Evolutionary conservation across 441 rosid species (phyloP).

Genomic region (Populus hybrid): DNA sequence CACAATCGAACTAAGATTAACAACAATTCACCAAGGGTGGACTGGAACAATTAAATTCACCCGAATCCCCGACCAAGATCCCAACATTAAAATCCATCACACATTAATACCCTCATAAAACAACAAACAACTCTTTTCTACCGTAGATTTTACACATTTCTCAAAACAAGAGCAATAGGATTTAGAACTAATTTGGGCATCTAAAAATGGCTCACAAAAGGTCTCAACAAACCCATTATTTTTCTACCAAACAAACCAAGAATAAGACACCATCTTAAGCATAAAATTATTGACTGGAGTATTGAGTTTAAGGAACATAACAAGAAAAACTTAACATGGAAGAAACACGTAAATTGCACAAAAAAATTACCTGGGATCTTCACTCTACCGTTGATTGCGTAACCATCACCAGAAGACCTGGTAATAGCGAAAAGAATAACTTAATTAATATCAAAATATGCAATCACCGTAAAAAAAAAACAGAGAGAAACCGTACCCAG

Average conservation of each 20-base stretch:
- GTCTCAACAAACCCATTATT: too few species aligned
- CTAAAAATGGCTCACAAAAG: too few species aligned
- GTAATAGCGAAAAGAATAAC: background rate
- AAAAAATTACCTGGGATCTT: conserved; percentile 51
- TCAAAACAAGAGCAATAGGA: background rate
- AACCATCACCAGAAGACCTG: conserved; percentile 69
- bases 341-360: background rate
- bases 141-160: background rate
- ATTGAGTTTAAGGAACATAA: background rate
- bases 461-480: conserved; percentile 4
- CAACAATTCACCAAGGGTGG: background rate
- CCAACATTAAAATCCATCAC: background rate
- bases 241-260: background rate
- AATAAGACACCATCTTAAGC: background rate
- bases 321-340: conserved; percentile 3
- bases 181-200: background rate
- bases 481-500: conserved; percentile 25
- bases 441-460: background rate
- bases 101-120: background rate
- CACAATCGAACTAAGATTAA: background rate
- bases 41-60: background rate
- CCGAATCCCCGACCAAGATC: background rate
- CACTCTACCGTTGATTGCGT: conserved; percentile 73
- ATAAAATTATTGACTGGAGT: background rate
- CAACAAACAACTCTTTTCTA: background rate